Evolutionary conservation across 2,329 filamentous ascomycete species (phyloP).

Genomic region (Davidsoniella virescens): DNA sequence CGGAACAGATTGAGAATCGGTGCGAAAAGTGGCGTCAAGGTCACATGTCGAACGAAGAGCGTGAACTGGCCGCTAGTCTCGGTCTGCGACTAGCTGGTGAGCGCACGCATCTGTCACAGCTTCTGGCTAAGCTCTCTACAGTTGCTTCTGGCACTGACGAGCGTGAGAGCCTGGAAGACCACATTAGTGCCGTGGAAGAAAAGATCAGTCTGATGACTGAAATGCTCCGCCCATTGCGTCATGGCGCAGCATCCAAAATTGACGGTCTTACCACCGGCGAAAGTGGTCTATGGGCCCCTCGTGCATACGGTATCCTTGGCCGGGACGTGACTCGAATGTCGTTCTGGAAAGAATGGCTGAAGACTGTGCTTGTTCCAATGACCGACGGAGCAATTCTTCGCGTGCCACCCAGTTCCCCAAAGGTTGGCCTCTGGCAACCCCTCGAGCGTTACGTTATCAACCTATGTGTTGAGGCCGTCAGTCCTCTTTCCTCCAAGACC

Average conservation of each 20-base stretch:
- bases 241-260: slow-evolving; percentile 91
- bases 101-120: slow-evolving; percentile 73
- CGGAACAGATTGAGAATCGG: slow-evolving; percentile 65
- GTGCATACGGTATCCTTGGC: slow-evolving; percentile 84
- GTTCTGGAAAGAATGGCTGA: slow-evolving; percentile 98
- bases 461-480: slow-evolving; percentile 85
- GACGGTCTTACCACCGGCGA: slow-evolving; percentile 91
- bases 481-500: slow-evolving; percentile 81
- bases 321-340: slow-evolving; percentile 66
- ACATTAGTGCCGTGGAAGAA: slow-evolving; percentile 91
- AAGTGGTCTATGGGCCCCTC: slow-evolving; percentile 87
- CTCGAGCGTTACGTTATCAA: slow-evolving; percentile 95
- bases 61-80: slow-evolving; percentile 80
- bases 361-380: slow-evolving; percentile 90
- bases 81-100: slow-evolving; percentile 77
- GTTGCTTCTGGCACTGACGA: slow-evolving; percentile 65
- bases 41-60: slow-evolving; percentile 80
- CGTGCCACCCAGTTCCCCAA: slow-evolving; percentile 76
- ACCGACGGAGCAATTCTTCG: slow-evolving; percentile 69
- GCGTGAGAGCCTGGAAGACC: slow-evolving; percentile 74
- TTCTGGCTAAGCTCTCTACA: slow-evolving; percentile 68
- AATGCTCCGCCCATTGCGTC: slow-evolving; percentile 76
- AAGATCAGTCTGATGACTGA: slow-evolving; percentile 96
- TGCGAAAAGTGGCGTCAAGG: slow-evolving; percentile 74
- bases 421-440: slow-evolving; percentile 87